Evolutionary conservation across 2,329 filamentous ascomycete genomes (phyloP).

Genomic region (Lasiodiplodia sp.): DNA sequence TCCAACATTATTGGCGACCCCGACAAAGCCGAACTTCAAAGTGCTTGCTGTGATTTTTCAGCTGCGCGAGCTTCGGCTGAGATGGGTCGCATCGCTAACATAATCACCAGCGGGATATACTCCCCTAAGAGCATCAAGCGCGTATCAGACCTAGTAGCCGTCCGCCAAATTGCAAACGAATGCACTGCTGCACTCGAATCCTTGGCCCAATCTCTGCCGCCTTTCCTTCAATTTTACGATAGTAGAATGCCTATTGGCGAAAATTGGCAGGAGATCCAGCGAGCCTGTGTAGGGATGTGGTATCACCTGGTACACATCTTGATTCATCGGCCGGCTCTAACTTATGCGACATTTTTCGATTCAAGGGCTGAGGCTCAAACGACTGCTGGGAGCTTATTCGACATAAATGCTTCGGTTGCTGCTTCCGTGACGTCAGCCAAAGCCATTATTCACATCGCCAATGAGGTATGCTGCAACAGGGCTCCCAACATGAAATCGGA

Average conservation of each 20-base stretch:
- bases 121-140: neutral
- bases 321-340: slow-evolving; percentile 9
- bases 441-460: neutral
- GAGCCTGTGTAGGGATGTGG: neutral
- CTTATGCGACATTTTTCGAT: neutral
- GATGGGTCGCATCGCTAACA: neutral
- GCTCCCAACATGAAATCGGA: neutral
- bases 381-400: neutral
- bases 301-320: slow-evolving; percentile 4
- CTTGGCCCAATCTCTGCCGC: neutral
- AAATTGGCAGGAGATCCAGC: slow-evolving; percentile 7
- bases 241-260: neutral
- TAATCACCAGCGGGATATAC: neutral
- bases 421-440: neutral
- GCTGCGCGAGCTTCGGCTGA: neutral
- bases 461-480: neutral
- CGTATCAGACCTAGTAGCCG: neutral
- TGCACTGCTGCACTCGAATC: neutral
- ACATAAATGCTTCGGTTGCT: neutral
- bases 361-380: neutral
- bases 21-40: neutral
- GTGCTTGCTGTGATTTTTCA: neutral
- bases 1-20: neutral
- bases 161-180: neutral
- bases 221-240: slow-evolving; percentile 1